Evolutionary conservation across 2,329 filamentous ascomycete species (phyloP).

Genomic region (Colletotrichum karsti): DNA sequence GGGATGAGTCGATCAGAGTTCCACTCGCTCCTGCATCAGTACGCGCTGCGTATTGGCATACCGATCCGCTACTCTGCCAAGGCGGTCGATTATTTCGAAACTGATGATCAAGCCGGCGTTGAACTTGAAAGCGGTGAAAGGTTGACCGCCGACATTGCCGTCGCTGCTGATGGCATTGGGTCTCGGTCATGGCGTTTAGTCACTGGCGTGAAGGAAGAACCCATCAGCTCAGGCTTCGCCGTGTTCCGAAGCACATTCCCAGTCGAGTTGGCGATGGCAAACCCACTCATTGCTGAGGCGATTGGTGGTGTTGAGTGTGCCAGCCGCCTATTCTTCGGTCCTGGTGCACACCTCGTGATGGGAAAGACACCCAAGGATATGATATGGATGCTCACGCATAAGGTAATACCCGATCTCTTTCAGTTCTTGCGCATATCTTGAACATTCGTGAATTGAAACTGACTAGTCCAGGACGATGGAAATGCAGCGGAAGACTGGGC

Average conservation of each 20-base stretch:
- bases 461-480: background rate
- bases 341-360: background rate
- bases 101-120: background rate
- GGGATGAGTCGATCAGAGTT: constrained; percentile 2
- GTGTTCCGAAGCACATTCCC: background rate
- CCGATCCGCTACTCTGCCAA: background rate
- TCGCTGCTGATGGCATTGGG: constrained; percentile 10
- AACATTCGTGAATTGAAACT: background rate
- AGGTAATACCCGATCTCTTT: background rate
- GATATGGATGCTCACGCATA: constrained; percentile 1
- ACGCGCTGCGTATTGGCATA: background rate
- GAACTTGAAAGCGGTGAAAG: background rate
- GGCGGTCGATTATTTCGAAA: constrained; percentile 5
- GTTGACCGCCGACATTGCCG: background rate
- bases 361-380: background rate
- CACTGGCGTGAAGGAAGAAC: background rate
- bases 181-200: background rate
- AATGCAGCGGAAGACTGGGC: background rate
- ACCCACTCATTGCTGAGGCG: background rate
- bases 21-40: background rate
- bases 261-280: background rate
- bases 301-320: background rate
- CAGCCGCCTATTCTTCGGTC: background rate
- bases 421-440: background rate
- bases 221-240: background rate